Base-by-base conservation (phyloP, 176 grass and related monocot species). In the Avena sativa region DNA sequence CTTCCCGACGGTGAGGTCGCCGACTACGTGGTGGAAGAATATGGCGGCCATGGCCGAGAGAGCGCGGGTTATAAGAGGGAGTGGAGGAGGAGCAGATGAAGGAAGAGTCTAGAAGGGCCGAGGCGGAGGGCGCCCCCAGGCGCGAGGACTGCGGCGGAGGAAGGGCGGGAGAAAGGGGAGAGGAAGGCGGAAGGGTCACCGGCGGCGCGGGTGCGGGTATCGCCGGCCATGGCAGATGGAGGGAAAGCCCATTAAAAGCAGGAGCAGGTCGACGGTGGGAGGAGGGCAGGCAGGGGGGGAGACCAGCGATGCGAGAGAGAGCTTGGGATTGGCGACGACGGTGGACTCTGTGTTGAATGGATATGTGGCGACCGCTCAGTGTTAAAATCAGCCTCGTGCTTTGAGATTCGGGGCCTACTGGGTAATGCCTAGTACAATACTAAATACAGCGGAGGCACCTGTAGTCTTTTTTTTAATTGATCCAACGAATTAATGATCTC, bases 21-120 rank as follows among this genome's bases (percentile, higher is more conserved):
- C 97, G 53, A 99, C 89, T 44, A 99, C 97, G 75, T 99, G 94
- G 87, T 96, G 92, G 90, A 90, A 84, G 92, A 99, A 99, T 28
- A 98, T 81, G 70, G 83, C 83, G 64, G 92, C 87, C 97, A 99
- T 98, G 47, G 8, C 17, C 2, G 66, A 5, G 48, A 9, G 23
- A 23, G 25, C 48, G 36, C 12, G 46, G 83, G 92, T 64, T 93
- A 96, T 94, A 94, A 94, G 16, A 94, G 94, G 28, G 97, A 96
- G 86, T 94, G 94, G 71, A 93, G 94, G 80, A 94, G 92, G 77
- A 93, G 88, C 17, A 98, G 93, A 81, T 98, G 96, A 69, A 95
- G 91, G 28, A 90, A 53, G 40, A 98, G 92, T 63, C 81, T 86
- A 83, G 88, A 93, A 80, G 78, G 88, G 40, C 76, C 89, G 66